Evolutionary conservation across 2,329 filamentous ascomycete species (phyloP), one percentile per base, ranked within the genome.

Genomic region (Aphanocladium album): DNA sequence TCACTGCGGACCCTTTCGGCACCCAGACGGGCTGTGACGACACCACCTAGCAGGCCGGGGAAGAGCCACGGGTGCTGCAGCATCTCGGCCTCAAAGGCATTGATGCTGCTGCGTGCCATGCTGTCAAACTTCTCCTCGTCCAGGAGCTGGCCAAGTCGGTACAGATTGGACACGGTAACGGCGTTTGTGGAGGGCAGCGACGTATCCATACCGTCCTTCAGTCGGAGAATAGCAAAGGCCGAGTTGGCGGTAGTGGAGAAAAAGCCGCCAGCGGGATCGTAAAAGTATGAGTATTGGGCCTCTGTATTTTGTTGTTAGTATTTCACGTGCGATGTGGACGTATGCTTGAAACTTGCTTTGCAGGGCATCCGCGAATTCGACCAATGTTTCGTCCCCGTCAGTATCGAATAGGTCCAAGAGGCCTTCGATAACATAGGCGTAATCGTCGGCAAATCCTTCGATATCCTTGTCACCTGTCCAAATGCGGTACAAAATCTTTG

Each of bases 181-280:
- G 91, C 91, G 71, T 99, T 99, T 56, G 90, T 89, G 0, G 91
- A 95, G 0, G 95, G 95, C 62, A 95, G 89, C 1, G 91, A 88
- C 5, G 91, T 91, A 73, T 99, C 95, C 83, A 97, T 97, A 65
- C 92, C 95, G 64, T 96, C 91, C 75, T 99, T 99, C 54, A 97
- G 83, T 25, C 93, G 88, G 62, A 98, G 84, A 62, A 97, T 88
- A 30, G 89, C 83, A 68, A 92, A 85, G 0, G 86, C 78, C 11
- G 88, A 85, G 46, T 81, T 74, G 14, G 79, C 76, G 5, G 81
- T 76, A 1, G 89, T 92, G 5, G 86, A 87, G 76, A 90, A 95
- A 80, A 93, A 95, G 35, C 83, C 90, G 46, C 83, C 83, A 27
- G 71, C 75, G 4, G 77, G 71, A 66, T 96, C 92, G 75, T 90